Percentiles rank a stretch among this genome's conserved stretches.
phyloP scores from a whole-genome alignment of 495 filamentous ascomycete species.

The Opeltia flavorubescens region DNA sequence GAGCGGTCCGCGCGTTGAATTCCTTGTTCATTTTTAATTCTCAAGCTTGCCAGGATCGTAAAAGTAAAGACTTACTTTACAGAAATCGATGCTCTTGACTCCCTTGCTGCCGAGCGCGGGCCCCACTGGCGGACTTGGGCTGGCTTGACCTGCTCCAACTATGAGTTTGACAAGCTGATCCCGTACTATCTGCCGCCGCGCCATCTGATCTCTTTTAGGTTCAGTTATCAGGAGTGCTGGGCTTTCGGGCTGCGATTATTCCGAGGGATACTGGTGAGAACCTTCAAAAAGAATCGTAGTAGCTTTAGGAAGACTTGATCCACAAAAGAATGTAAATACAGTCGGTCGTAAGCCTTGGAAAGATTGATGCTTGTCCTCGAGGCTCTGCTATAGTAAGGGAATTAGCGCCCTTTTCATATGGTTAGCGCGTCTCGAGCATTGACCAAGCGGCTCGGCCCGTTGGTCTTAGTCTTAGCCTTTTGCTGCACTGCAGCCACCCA shows the following conservation, averaged over 20 bases:
- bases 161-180: slow-evolving; percentile 96
- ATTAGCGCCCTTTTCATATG: no score
- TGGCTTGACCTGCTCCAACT: slow-evolving; percentile 92
- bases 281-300: no score
- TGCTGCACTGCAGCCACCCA: no score
- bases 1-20: slow-evolving; percentile 89
- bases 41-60: background rate
- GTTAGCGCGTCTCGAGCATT: no score
- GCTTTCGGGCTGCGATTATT: background rate
- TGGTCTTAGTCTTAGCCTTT: no score
- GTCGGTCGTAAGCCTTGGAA: no score
- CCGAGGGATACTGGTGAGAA: no score
- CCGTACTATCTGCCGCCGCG: slow-evolving; percentile 51
- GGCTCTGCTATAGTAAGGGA: no score
- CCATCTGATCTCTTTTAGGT: slow-evolving; percentile 39
- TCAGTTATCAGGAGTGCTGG: background rate
- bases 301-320: no score
- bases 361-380: no score
- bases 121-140: slow-evolving; percentile 92
- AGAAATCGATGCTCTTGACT: slow-evolving; percentile 99
- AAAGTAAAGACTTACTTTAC: slow-evolving; percentile 55
- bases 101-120: slow-evolving; percentile 94
- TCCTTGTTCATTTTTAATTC: slow-evolving; percentile 43
- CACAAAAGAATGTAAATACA: no score
- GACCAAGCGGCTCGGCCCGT: no score